These are phyloP conservation scores for Cochlearia excelsa DNA, from an alignment of 345 rosid species.

Conservation along the genomic window DNA sequence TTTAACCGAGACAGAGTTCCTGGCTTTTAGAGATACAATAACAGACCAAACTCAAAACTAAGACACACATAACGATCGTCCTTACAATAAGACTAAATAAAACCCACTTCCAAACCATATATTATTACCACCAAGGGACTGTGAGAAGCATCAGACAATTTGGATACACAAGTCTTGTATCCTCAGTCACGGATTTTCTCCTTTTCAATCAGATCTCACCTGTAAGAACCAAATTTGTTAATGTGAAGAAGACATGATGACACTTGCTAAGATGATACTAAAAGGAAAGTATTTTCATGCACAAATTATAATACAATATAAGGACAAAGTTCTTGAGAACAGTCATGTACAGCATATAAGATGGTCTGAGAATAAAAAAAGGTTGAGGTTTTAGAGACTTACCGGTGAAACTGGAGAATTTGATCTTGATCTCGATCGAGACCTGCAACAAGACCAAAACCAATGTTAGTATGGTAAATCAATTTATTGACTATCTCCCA, in stretches of 20 bases:
- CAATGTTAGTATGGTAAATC: conserved; percentile 16
- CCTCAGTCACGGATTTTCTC: not conserved
- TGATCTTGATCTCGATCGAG: conserved; percentile 42
- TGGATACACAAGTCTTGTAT: no score
- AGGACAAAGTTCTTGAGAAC: not conserved
- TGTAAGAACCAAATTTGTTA: conserved; percentile 26
- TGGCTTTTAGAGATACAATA: no score
- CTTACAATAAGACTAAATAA: no score
- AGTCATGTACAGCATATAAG: not conserved
- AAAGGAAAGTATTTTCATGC: no score
- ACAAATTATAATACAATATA: no score
- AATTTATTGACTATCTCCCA: conserved; percentile 18
- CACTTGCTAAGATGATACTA: no score
- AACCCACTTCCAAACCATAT: no score
- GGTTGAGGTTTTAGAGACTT: conserved; percentile 39
- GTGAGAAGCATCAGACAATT: no score
- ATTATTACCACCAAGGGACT: no score
- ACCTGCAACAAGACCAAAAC: conserved; percentile 29
- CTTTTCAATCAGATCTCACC: conserved; percentile 49
- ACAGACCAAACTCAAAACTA: no score
- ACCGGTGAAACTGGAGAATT: conserved; percentile 58
- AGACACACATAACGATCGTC: no score
- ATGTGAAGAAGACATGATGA: not conserved
- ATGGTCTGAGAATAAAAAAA: not conserved
- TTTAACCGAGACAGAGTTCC: no score